Conservation (phyloP, 2,329 filamentous ascomycete genomes). For the Penicillium sp. region DNA sequence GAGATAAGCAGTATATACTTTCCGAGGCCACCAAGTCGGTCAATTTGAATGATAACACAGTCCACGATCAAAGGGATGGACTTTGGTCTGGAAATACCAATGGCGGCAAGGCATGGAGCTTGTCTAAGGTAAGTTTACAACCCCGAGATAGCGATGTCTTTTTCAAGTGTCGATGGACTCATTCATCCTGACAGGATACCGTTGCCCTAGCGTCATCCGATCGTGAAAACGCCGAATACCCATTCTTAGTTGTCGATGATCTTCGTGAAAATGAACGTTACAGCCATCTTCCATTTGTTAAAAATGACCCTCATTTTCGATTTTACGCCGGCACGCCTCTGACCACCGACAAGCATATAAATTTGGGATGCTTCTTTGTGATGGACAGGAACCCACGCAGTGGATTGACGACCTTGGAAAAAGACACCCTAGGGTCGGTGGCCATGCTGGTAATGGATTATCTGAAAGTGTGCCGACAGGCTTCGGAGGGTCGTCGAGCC, state of each 20-base stretch:
- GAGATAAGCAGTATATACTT: conserved; percentile 54
- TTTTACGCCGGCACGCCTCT: conserved; percentile 66
- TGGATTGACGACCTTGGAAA: conserved; percentile 46
- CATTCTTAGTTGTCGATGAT: conserved; percentile 44
- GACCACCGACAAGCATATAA: conserved; percentile 38
- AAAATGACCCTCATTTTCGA: conserved; percentile 36
- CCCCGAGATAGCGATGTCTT: too few relatives aligned
- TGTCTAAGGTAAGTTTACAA: conserved; percentile 38
- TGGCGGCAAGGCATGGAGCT: conserved; percentile 36
- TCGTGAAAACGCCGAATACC: conserved; percentile 26
- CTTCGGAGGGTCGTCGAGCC: conserved; percentile 57
- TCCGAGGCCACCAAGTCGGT: conserved; percentile 54
- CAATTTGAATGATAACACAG: conserved; percentile 39
- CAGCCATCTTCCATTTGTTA: conserved; percentile 35
- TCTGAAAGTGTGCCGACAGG: conserved; percentile 59
- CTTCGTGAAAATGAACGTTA: conserved; percentile 44
- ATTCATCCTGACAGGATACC: conserved; percentile 34
- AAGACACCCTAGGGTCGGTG: conserved; percentile 61
- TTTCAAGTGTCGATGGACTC: background rate
- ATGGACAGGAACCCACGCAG: conserved; percentile 60
- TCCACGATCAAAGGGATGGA: conserved; percentile 36
- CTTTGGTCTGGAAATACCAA: conserved; percentile 39
- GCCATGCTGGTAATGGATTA: conserved; percentile 63
- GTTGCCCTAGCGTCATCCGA: conserved; percentile 35
- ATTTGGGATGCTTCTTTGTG: conserved; percentile 53